Base-by-base conservation (phyloP, 2,329 filamentous ascomycete species). In the Annulohypoxylon truncatum region DNA sequence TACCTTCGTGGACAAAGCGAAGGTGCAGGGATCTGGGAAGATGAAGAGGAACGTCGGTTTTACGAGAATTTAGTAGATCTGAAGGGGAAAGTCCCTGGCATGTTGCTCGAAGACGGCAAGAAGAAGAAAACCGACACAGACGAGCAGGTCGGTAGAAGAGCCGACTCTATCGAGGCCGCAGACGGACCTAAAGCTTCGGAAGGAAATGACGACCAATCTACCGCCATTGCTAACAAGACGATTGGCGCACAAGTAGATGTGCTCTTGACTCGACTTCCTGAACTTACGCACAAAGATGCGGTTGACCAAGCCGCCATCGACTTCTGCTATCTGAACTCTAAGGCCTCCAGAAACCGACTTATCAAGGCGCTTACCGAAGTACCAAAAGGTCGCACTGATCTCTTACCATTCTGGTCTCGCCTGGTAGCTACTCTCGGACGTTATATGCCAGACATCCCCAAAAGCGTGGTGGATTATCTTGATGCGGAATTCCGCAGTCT, bases 251-350 rank as follows among this genome's bases (percentile, higher is more conserved):
- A 99, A 78, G 96, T 99, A 2, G 96, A 99, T 78, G 92, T 93
- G 13, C 84, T 99, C 38, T 83, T 99, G 28, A 87, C 93, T 20
- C 90, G 93, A 20, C 85, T 99, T n/a, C 94, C 94, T 0, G 95
- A 98, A 66, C 83, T 99, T 55, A 95, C 92, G 35, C 95, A 88
- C 75, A 98, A 97, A 76, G 96, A 99, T 53, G 84, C 89, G 53
- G 93, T 97, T 58, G 96, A 99, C 75, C 91, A 97, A 77, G 90
- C 92, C 48, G 96, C 96, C 6, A 91, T 97, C 67, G 95, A 98
- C 75, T 99, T 99, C 76, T 98, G 96, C 80, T 99, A 97, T 75
- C 84, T 99, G 64, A 99, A 99, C 78, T 99, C 96, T 0, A 99
- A 99, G 77, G 96, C 96, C 8, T 99, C 96, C 0, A 90, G 96